Evolutionary conservation across 768 basidiomycete species (phyloP).

Genomic region (Nidularia pulvinata): DNA sequence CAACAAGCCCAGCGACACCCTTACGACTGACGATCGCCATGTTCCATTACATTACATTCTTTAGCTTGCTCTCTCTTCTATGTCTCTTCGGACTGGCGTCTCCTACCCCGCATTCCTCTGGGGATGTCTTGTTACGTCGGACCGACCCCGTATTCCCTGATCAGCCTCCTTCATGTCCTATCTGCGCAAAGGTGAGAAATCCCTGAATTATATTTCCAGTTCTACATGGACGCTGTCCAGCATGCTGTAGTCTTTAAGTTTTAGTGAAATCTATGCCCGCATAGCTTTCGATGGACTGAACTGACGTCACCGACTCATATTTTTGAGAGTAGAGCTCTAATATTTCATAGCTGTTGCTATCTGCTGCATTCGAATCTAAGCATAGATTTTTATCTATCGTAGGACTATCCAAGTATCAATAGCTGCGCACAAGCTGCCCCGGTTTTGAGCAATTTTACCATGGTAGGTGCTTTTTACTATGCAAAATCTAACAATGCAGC

Average conservation of each 20-base stretch:
- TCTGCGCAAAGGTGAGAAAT: slow-evolving; percentile 44
- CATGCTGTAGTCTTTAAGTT: neutral
- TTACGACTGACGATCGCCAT: slow-evolving; percentile 5
- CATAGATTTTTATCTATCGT: neutral
- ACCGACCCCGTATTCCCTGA: slow-evolving; percentile 50
- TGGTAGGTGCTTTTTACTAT: slow-evolving; percentile 27
- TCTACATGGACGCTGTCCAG: neutral
- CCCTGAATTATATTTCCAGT: neutral
- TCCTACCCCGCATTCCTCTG: slow-evolving; percentile 7
- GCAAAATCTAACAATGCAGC: neutral
- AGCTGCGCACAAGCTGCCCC: slow-evolving; percentile 59
- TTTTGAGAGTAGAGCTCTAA: neutral
- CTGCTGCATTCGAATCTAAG: neutral
- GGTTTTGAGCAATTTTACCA: slow-evolving; percentile 54
- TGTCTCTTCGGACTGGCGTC: slow-evolving; percentile 15
- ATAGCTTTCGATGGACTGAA: no score
- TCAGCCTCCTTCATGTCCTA: slow-evolving; percentile 55
- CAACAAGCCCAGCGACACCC: no score
- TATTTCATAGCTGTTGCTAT: neutral
- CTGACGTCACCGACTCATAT: no score
- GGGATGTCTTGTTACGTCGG: slow-evolving; percentile 12
- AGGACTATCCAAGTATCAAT: slow-evolving; percentile 53
- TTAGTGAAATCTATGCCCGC: no score
- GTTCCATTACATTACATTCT: slow-evolving; percentile 16
- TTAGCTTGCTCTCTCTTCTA: slow-evolving; percentile 12